Evolutionary conservation across 768 basidiomycete species (phyloP), one percentile per base, ranked within the genome.

Genomic region (Lyophyllum shimeji): DNA sequence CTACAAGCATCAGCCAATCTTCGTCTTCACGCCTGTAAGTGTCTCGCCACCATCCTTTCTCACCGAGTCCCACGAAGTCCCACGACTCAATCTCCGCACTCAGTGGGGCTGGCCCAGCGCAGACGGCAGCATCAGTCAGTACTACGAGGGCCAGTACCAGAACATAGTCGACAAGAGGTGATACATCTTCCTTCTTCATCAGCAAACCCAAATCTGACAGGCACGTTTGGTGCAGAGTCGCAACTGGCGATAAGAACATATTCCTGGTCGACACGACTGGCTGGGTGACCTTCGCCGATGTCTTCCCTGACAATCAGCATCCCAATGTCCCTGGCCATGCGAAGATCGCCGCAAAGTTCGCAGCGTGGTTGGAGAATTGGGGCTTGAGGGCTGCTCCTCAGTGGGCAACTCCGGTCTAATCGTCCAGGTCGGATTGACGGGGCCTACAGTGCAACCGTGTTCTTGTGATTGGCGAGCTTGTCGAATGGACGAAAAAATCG

Each of bases 71-170:
- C n/a, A 12, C 37, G 40, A 24, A n/a, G 40, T 18, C 24, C 43
- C 39, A 39, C 43, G 37, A 39, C 6, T 31, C 29, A 18, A n/a
- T 33, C 45, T 21, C 37, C 23, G 1, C 1, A 17, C 29, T 29
- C 52, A 81, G 80, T 83, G 82, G 81, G 82, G 81, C 13, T 84
- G 82, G 82, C 82, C 82, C 1, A 75, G 66, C 55, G 66, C 80
- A 1, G 80, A 81, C 52, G 82, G 79, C 34, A 37, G 34, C 34
- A 37, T 37, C 34, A 13, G 34, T 25, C 71, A 78, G 43, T 83
- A 83, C 63, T 83, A 78, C 59, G 65, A 68, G 24, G 80, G 80
- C 1, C 67, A 69, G 39, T 82, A 83, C 59, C 62, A 79, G 57
- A 67, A 70, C 6, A 76, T 83, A 45, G 79, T 82, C 8, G 59